Evolutionary conservation across 1,139 yeast genomes (phyloP), one percentile per base, ranked within the genome.

Genomic region (Suhomyces wounanorum): DNA sequence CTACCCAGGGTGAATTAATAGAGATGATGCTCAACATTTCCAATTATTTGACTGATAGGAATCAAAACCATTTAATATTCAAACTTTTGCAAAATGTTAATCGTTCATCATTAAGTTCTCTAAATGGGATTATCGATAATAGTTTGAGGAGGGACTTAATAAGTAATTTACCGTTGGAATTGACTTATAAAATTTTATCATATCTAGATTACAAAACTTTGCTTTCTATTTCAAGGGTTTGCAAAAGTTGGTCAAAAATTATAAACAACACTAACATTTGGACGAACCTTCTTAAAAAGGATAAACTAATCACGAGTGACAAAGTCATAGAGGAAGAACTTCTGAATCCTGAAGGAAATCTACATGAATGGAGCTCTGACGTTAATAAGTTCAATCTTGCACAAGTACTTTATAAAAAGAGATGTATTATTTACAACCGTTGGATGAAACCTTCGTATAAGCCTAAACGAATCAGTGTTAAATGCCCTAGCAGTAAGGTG

Each of bases 401-500:
- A 51, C 85, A 84, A 63, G 70, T 84, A 5, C 72, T 87, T 45
- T 88, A 85, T 69, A 82, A 87, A 51, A 81, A 89, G 58, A 80
- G 94, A 52, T 72, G 76, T 45, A 73, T 82, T n/a, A 82, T 89
- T 39, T 77, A 84, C 51, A 74, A 78, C 48, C 81, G 95, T 64
- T 94, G 99, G 99, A 87, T 85, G 82, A 81, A 87, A 59, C 89
- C 95, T 1, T 70, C 69, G 26, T 88, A 81, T 60, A 76, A 72
- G 46, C 97, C 98, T 1, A 78, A 78, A 50, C 79, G 88, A 54
- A 81, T 86, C 23, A 82, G 90, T 39, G 95, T 95, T 14, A 56
- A 55, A n/a, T 73, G 72, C 44, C 89, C 85, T 59, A 90, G 91
- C 42, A 77, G 83, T 30, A 87, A 87, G 59, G 96, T 92, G 10